Conservation (phyloP, 768 basidiomycete genomes). For the Rhizopogon sp. region DNA sequence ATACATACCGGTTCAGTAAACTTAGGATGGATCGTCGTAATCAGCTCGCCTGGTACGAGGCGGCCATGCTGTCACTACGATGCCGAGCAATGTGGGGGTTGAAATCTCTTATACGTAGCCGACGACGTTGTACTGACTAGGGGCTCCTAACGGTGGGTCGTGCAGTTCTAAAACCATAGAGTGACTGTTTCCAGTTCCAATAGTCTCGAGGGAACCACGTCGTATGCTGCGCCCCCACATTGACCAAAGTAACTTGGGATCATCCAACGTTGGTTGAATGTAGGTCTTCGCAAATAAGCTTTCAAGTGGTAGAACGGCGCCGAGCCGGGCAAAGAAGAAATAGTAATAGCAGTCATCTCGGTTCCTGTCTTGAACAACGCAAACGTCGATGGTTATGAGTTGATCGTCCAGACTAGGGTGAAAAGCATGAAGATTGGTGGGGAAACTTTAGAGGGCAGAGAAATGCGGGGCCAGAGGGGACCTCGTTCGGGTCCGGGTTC, state of each 20-base stretch:
- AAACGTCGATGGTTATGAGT: conserved; percentile 3
- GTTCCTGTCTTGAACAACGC: too few species aligned
- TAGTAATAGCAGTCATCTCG: conserved; percentile 25
- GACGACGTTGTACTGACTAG: too few species aligned
- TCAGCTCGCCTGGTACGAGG: too few species aligned
- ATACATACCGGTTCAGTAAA: too few species aligned
- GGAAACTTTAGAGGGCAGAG: not conserved
- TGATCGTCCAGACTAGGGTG: conserved; percentile 43
- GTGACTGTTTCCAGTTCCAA: conserved; percentile 31
- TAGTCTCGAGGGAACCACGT: conserved; percentile 54
- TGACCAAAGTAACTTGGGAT: conserved; percentile 29
- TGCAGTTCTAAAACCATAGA: conserved; percentile 46
- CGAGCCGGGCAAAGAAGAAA: conserved; percentile 46
- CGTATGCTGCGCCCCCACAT: conserved; percentile 44
- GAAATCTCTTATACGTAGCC: too few species aligned
- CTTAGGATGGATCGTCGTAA: too few species aligned
- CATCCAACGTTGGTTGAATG: not conserved
- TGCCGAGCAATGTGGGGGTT: too few species aligned
- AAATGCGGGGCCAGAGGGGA: not conserved
- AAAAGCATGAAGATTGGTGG: conserved; percentile 8
- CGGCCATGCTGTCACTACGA: too few species aligned
- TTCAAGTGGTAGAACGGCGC: conserved; percentile 25
- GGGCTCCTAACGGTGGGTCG: too few species aligned
- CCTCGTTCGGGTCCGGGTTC: too few species aligned
- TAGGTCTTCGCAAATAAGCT: not conserved